A percentile compares a stretch with the other conserved stretches of the same genome.
These are phyloP conservation scores for Pezicula rhizophila DNA, from an alignment of 2,329 filamentous ascomycete genomes.

Conservation along the genomic window DNA sequence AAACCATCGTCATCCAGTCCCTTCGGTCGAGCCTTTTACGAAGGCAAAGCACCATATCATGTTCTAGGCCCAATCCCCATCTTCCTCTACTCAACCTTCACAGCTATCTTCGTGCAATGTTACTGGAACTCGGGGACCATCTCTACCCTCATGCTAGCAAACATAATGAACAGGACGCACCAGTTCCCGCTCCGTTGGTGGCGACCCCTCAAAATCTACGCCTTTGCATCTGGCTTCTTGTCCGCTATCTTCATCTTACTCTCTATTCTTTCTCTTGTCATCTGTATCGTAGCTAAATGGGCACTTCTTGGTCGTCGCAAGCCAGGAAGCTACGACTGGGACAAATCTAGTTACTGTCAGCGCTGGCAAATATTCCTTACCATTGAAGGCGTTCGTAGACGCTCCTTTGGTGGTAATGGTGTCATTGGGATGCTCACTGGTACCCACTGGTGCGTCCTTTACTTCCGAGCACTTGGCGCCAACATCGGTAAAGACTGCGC, in stretches of 20 bases:
- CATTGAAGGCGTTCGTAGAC: slow-evolving; percentile 43
- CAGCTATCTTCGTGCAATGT: slow-evolving; percentile 38
- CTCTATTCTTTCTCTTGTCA: slow-evolving; percentile 34
- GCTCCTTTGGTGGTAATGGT: slow-evolving; percentile 44
- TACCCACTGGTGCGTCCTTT: slow-evolving; percentile 44
- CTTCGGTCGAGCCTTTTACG: slow-evolving; percentile 51
- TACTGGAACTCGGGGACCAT: slow-evolving; percentile 47
- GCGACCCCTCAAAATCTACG: slow-evolving; percentile 33
- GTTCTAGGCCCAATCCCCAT: slow-evolving; percentile 43
- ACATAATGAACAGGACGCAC: slow-evolving; percentile 22
- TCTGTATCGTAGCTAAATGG: slow-evolving; percentile 46
- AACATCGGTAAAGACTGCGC: slow-evolving; percentile 48
- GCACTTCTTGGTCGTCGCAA: slow-evolving; percentile 41
- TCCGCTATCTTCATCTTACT: slow-evolving; percentile 37
- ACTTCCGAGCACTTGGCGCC: slow-evolving; percentile 48
- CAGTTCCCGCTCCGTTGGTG: slow-evolving; percentile 23
- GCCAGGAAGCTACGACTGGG: slow-evolving; percentile 52
- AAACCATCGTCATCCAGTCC: slow-evolving; percentile 31
- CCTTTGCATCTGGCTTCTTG: slow-evolving; percentile 34
- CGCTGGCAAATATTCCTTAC: slow-evolving; percentile 50
- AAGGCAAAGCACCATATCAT: slow-evolving; percentile 41
- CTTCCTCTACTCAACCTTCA: slow-evolving; percentile 42
- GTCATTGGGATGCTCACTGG: slow-evolving; percentile 47
- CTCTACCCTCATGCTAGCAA: slow-evolving; percentile 37
- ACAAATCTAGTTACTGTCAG: slow-evolving; percentile 50